Percentiles rank a stretch among this genome's conserved stretches.
Evolutionary conservation across 257 asterid species (phyloP).

Genomic region (Coffea canephora): DNA sequence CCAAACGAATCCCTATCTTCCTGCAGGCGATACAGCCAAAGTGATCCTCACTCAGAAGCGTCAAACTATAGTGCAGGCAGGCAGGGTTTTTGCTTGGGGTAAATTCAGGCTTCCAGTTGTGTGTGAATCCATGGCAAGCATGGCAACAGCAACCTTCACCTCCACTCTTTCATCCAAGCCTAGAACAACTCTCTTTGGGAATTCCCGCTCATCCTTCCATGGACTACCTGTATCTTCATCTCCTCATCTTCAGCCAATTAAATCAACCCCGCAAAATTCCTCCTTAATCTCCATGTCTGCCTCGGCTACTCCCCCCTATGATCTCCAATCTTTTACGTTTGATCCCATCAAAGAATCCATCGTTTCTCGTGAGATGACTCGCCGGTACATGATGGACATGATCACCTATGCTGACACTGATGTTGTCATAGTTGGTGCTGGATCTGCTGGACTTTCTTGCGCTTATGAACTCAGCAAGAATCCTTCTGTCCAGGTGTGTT

Average conservation of each 20-base stretch:
- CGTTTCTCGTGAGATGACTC: conserved; percentile 78
- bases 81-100: too few species aligned
- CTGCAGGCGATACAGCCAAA: too few species aligned
- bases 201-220: conserved; percentile 45
- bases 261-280: conserved; percentile 31
- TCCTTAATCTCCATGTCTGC: conserved; percentile 46
- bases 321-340: conserved; percentile 52
- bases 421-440: conserved; percentile 78
- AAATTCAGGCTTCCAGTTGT: too few species aligned
- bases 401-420: conserved; percentile 86
- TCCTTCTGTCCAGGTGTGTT: conserved; percentile 41
- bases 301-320: conserved; percentile 43
- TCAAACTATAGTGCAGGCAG: too few species aligned
- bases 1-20: too few species aligned
- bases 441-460: conserved; percentile 85
- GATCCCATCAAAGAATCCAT: conserved; percentile 72
- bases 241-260: conserved; percentile 34
- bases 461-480: conserved; percentile 83
- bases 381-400: conserved; percentile 88
- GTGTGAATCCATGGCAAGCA: conserved; percentile 50
- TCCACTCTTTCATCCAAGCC: conserved; percentile 40
- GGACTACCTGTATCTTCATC: conserved; percentile 35
- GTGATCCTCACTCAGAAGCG: too few species aligned
- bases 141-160: conserved; percentile 63
- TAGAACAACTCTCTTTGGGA: conserved; percentile 37